Base-by-base conservation (phyloP, 257 asterid genomes). In the Scutellaria barbata region DNA sequence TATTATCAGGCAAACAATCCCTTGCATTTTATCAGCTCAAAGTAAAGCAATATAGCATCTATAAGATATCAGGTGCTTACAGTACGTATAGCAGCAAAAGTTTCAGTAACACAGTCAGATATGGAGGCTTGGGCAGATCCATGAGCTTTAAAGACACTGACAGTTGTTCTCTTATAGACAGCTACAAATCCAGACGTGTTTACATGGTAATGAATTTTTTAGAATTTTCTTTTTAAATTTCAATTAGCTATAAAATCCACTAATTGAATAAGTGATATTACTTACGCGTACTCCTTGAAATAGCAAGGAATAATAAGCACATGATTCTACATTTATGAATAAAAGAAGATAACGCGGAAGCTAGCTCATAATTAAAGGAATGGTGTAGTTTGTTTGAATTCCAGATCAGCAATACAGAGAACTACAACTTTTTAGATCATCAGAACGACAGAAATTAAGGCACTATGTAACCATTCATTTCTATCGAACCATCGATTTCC, bases 61-160 rank as follows among this genome's bases (percentile, higher is more conserved):
- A 50, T 56, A 51, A 74, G 66, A 74, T 6, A 43, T 48, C 22
- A 56, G 46, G 73, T 78, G 78, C 96, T 81, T 80, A 94, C 99
- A 43, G 99, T 94, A 13, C 98, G 99, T 77, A 94, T 89, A 51
- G 98, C 96, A 63, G 98, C 84, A 65, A 94, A 81, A 9, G 98
- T 87, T 77, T 91, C 98, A 25, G 83, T 83, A 66, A 91, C 89
- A 78, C 92, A 86, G 76, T 94, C 98, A 65, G 98, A 98, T 41
- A 94, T 91, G 42, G 89, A 81, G 68, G 97, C 98, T 81, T 88
- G 95, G 78, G 84, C 95, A 60, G 90, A 72, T 69, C 98, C 99
- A 86, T 94, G 96, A 78, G 96, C 90, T 85, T 89, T 92, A 81
- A 89, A 94, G 63, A 91, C 95, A 66, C 68, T 88, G 79, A 88